Evolutionary conservation across 2,329 filamentous ascomycete species (phyloP).

Genomic region (Pseudocercospora cruenta): DNA sequence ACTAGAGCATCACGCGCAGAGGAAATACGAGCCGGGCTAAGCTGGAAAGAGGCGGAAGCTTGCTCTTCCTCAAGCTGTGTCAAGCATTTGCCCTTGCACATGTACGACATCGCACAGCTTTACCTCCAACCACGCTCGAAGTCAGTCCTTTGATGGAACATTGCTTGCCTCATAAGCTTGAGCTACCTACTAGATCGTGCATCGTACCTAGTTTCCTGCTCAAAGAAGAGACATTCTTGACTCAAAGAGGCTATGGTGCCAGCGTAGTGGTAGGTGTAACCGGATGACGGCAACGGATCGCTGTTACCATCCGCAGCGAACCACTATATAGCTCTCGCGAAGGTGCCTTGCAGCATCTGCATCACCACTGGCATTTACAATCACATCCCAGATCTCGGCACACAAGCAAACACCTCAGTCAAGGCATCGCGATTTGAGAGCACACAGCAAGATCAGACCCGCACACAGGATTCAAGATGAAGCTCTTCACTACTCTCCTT

Average conservation of each 20-base stretch:
- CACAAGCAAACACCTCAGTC: neutral
- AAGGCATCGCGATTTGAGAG: neutral
- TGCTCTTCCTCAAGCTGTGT: neutral
- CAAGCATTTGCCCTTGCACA: slow-evolving; percentile 8
- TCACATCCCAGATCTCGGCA: neutral
- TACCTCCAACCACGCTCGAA: neutral
- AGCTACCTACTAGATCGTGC: neutral
- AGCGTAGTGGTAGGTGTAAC: neutral
- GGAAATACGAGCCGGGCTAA: slow-evolving; percentile 8
- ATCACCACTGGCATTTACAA: neutral
- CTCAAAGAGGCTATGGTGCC: neutral
- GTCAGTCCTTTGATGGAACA: neutral
- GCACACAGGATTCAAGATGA: slow-evolving; percentile 18
- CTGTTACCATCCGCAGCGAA: neutral
- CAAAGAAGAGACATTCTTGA: neutral
- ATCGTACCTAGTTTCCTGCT: neutral
- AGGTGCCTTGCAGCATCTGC: neutral
- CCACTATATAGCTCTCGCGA: neutral
- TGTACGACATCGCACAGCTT: slow-evolving; percentile 1
- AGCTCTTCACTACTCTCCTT: slow-evolving; percentile 23
- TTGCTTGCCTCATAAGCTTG: neutral
- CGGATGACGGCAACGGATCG: neutral
- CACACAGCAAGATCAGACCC: neutral
- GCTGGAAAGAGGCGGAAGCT: neutral
- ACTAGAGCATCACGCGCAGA: slow-evolving; percentile 1